These are phyloP conservation scores for Hyphopichia wangnamkhiaoensis DNA, from an alignment of 1,139 yeast species.

Conservation along the genomic window DNA sequence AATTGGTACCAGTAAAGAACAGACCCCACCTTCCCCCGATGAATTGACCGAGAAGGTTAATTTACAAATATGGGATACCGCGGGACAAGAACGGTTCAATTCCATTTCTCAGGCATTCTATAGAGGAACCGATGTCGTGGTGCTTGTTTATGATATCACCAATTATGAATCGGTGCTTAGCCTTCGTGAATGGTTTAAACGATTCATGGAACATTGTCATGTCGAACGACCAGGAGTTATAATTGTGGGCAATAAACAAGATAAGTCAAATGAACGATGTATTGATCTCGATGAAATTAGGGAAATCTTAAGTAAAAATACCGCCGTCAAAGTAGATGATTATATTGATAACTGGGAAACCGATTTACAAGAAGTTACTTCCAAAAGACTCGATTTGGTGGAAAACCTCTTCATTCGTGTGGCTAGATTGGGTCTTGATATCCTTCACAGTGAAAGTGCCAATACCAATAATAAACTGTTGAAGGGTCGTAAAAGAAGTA, in stretches of 20 bases:
- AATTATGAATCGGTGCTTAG: constrained; percentile 55
- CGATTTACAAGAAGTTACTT: constrained; percentile 48
- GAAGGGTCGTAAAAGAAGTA: constrained; percentile 14
- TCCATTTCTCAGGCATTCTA: constrained; percentile 61
- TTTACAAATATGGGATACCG: constrained; percentile 67
- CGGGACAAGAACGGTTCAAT: constrained; percentile 66
- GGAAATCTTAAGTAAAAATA: constrained; percentile 35
- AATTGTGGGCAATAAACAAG: constrained; percentile 58
- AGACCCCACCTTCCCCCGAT: not conserved
- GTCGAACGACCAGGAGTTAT: constrained; percentile 51
- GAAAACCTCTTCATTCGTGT: constrained; percentile 43
- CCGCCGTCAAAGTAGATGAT: constrained; percentile 29
- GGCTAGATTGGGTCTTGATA: constrained; percentile 41
- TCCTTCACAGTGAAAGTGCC: constrained; percentile 9
- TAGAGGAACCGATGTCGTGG: constrained; percentile 61
- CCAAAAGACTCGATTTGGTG: constrained; percentile 41
- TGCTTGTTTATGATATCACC: constrained; percentile 58
- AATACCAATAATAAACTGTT: not conserved
- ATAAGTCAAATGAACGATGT: constrained; percentile 38
- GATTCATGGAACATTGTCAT: constrained; percentile 52
- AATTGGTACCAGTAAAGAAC: not conserved
- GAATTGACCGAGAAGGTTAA: constrained; percentile 27
- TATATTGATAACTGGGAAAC: constrained; percentile 40
- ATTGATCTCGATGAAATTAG: constrained; percentile 44
- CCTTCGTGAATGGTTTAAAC: constrained; percentile 52